Evolutionary conservation across 23 red algal genomes (phyloP).

Genomic region (Chondrus crispus): DNA sequence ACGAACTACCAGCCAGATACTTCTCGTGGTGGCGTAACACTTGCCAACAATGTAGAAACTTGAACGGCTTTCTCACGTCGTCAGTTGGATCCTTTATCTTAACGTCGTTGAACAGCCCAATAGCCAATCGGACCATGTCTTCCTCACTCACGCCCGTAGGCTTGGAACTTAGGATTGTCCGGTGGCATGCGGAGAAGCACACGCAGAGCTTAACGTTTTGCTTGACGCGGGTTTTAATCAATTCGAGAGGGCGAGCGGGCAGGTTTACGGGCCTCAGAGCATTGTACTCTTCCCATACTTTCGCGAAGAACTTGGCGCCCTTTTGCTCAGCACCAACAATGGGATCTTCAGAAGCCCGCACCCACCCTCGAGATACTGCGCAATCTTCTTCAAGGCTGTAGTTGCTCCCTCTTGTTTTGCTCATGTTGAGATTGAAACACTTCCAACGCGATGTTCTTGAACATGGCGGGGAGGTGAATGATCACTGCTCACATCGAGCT

Average conservation of each 20-base stretch:
- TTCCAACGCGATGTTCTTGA: too few relatives aligned
- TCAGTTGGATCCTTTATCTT: not conserved
- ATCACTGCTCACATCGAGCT: too few relatives aligned
- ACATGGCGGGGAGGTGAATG: too few relatives aligned
- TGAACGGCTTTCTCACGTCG: not conserved
- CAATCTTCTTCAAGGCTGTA: not conserved
- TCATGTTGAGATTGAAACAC: too few relatives aligned
- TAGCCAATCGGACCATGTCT: not conserved
- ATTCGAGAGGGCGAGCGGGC: not conserved
- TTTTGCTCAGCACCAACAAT: not conserved
- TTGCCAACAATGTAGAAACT: not conserved
- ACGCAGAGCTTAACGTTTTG: not conserved
- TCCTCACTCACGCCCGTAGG: not conserved
- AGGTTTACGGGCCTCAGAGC: not conserved
- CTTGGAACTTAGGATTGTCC: not conserved
- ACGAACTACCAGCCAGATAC: not conserved
- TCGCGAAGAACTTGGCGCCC: not conserved
- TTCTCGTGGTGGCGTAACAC: not conserved
- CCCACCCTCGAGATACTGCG: not conserved
- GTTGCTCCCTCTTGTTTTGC: not conserved
- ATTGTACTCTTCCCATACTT: not conserved
- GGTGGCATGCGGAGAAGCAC: not conserved
- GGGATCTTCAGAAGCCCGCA: not conserved
- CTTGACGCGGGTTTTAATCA: not conserved
- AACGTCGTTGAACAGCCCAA: not conserved